Evolutionary conservation across 345 rosid genomes (phyloP).

Genomic region (Eucalyptus globulus): DNA sequence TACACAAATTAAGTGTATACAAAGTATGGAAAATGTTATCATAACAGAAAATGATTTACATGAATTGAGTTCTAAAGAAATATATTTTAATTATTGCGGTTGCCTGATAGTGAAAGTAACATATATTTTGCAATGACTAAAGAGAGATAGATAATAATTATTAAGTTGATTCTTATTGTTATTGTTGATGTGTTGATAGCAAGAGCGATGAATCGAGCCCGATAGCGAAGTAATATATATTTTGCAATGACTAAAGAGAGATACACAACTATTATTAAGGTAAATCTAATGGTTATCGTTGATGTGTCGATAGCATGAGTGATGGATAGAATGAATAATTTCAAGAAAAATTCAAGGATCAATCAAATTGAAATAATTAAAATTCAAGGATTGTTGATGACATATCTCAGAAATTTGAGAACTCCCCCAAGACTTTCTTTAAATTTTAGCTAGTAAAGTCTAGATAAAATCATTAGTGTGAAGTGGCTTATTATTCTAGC

Average conservation of each 20-base stretch:
- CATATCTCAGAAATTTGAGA: neutral
- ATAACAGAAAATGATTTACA: neutral
- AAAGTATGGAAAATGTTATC: neutral
- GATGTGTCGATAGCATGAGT: neutral
- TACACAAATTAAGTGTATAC: neutral
- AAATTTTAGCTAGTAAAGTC: neutral
- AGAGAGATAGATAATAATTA: neutral
- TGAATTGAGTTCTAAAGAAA: neutral
- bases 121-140: neutral
- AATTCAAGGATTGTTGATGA: neutral
- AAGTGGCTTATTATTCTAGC: neutral
- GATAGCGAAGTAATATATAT: rapidly evolving
- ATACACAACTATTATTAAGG: neutral
- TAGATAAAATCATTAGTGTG: neutral
- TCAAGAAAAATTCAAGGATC: neutral
- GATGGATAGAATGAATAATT: neutral
- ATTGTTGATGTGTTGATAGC: neutral
- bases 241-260: neutral
- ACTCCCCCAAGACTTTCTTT: neutral
- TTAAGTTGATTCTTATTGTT: neutral
- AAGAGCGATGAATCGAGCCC: neutral
- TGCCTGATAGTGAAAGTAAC: neutral
- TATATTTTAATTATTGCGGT: neutral
- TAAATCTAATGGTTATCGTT: neutral
- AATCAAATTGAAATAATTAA: neutral